phyloP scores from a whole-genome alignment of 139 green algal species.

The Coccomyxa sp. region DNA sequence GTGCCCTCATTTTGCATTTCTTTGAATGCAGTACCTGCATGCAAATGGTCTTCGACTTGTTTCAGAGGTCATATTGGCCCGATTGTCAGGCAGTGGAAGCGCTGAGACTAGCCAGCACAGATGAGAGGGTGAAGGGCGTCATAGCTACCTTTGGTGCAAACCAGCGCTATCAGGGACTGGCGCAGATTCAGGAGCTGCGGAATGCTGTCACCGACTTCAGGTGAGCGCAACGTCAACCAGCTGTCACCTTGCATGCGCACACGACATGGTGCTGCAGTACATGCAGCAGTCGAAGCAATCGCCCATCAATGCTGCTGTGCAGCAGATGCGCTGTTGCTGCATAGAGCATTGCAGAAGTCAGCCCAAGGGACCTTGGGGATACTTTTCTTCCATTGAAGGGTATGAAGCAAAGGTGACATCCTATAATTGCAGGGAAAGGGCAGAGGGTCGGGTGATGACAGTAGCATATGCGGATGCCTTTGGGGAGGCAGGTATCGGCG shows the following conservation, averaged over 20 bases:
- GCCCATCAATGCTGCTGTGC: neutral
- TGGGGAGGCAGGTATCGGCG: constrained; percentile 48
- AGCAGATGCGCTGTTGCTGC: neutral
- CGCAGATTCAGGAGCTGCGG: constrained; percentile 55
- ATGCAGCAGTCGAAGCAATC: neutral
- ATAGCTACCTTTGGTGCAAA: constrained; percentile 32
- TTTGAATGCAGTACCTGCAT: neutral
- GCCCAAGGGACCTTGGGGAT: neutral
- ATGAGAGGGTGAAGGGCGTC: constrained; percentile 40
- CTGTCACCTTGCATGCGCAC: neutral
- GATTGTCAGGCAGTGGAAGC: constrained; percentile 31
- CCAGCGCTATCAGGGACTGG: constrained; percentile 40
- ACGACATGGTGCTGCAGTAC: neutral
- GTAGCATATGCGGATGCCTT: constrained; percentile 47
- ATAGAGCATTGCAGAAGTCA: neutral
- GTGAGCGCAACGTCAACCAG: neutral
- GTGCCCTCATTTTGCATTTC: neutral
- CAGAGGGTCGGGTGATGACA: neutral
- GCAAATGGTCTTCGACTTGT: neutral
- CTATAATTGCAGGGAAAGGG: constrained; percentile 1
- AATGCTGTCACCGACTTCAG: constrained; percentile 41
- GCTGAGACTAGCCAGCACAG: constrained; percentile 33
- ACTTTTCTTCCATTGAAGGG: neutral
- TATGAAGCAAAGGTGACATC: neutral
- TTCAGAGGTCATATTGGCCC: neutral